Conservation (phyloP, 1,284 basidiomycete species). For the Grifola frondosa region DNA sequence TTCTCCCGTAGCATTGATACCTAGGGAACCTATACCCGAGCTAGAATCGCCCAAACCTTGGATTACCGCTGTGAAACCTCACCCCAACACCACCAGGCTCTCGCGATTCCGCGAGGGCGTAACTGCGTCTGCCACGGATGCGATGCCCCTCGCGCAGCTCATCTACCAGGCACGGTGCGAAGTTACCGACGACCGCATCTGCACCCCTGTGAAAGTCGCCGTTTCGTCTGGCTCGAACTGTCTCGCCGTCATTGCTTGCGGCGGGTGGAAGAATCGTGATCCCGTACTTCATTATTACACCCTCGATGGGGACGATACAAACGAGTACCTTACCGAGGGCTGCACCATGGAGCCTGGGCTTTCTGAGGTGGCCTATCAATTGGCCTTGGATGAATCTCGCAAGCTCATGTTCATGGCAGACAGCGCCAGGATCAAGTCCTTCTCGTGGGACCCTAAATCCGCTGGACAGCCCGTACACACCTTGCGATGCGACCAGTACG, state of each 20-base stretch:
- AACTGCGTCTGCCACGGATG: constrained; percentile 14
- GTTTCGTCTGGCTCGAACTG: constrained; percentile 28
- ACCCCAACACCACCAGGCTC: constrained; percentile 31
- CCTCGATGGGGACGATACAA: constrained; percentile 4
- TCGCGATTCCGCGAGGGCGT: constrained; percentile 33
- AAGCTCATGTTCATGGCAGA: constrained; percentile 22
- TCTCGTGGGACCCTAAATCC: constrained; percentile 8
- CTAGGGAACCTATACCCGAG: neutral
- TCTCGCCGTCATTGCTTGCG: constrained; percentile 27
- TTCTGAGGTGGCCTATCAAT: constrained; percentile 10
- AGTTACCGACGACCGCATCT: constrained; percentile 23
- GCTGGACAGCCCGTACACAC: constrained; percentile 31
- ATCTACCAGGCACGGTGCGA: constrained; percentile 41
- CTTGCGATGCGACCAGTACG: constrained; percentile 23
- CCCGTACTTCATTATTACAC: constrained; percentile 31
- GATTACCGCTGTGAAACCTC: constrained; percentile 23
- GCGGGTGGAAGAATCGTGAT: constrained; percentile 39
- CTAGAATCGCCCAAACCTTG: constrained; percentile 11
- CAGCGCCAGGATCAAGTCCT: constrained; percentile 22
- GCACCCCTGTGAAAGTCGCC: constrained; percentile 18
- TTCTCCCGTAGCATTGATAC: neutral
- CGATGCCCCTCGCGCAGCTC: constrained; percentile 26
- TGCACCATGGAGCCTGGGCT: constrained; percentile 13
- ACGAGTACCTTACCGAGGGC: constrained; percentile 1
- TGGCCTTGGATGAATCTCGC: constrained; percentile 19